Conservation (phyloP, 163 green algal genomes). For the Chloromonas sp. region DNA sequence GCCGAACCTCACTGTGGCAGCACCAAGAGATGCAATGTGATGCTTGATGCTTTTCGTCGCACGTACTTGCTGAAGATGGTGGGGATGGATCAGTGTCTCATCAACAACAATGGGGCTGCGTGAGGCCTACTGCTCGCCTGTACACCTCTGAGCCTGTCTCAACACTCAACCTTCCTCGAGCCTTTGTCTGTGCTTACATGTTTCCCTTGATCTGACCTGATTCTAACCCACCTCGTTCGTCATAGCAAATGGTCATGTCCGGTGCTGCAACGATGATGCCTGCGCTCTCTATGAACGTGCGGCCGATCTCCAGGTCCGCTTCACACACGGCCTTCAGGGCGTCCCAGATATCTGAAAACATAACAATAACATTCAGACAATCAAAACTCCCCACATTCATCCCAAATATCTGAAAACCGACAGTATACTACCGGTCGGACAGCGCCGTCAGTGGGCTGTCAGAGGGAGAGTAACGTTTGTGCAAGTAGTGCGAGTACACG, state of each 20-base stretch:
- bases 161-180: too few relatives aligned
- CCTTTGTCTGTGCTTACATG: too few relatives aligned
- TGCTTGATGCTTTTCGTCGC: neutral
- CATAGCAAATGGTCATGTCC: constrained; percentile 80
- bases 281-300: constrained; percentile 67
- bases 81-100: too few relatives aligned
- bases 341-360: constrained; percentile 77
- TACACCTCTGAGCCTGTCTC: too few relatives aligned
- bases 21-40: neutral
- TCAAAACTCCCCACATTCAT: neutral
- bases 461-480: neutral
- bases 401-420: neutral
- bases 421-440: neutral
- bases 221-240: constrained; percentile 56
- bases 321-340: constrained; percentile 63
- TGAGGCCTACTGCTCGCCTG: neutral
- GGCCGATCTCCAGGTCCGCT: constrained; percentile 51
- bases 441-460: too few relatives aligned
- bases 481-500: neutral
- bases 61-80: too few relatives aligned
- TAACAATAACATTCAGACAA: neutral
- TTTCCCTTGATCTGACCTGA: too few relatives aligned
- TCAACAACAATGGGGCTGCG: neutral
- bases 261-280: constrained; percentile 66
- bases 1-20: neutral